A percentile compares a stretch with the other conserved stretches of the same genome.
Evolutionary conservation across 2,329 filamentous ascomycete species (phyloP).

Genomic region (Catunica adiposa): DNA sequence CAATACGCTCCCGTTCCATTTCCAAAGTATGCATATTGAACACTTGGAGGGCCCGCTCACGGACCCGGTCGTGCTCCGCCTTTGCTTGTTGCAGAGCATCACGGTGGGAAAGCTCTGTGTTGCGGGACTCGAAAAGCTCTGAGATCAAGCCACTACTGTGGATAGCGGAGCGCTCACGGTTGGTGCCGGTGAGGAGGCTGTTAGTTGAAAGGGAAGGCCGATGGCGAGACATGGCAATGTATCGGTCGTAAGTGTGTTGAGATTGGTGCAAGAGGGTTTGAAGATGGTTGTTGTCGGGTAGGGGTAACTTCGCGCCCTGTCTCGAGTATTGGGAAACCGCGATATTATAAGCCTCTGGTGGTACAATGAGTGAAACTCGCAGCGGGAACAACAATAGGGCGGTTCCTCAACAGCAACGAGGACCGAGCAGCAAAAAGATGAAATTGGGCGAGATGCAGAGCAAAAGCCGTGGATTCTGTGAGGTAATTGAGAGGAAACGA

Average conservation of each 20-base stretch:
- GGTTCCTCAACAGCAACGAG: not conserved
- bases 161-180: slow-evolving; percentile 24
- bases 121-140: slow-evolving; percentile 45
- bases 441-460: not conserved
- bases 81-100: slow-evolving; percentile 50
- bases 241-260: not conserved
- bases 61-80: slow-evolving; percentile 49
- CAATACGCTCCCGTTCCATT: slow-evolving; percentile 28
- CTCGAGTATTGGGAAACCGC: not conserved
- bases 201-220: slow-evolving; percentile 9
- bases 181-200: slow-evolving; percentile 19
- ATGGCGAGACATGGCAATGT: slow-evolving; percentile 8
- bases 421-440: too few relatives aligned
- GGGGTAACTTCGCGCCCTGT: not conserved
- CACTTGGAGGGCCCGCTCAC: slow-evolving; percentile 31
- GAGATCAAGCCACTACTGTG: slow-evolving; percentile 33
- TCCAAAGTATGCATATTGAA: slow-evolving; percentile 32
- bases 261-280: not conserved
- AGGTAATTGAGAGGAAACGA: too few relatives aligned
- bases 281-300: not conserved
- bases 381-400: not conserved
- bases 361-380: not conserved
- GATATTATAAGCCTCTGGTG: not conserved
- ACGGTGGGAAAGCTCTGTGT: slow-evolving; percentile 45
- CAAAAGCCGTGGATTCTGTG: not conserved